Percentiles rank a stretch among this genome's conserved stretches.
Conservation (phyloP, 257 asterid species). For the Ligustrum vulgare region DNA sequence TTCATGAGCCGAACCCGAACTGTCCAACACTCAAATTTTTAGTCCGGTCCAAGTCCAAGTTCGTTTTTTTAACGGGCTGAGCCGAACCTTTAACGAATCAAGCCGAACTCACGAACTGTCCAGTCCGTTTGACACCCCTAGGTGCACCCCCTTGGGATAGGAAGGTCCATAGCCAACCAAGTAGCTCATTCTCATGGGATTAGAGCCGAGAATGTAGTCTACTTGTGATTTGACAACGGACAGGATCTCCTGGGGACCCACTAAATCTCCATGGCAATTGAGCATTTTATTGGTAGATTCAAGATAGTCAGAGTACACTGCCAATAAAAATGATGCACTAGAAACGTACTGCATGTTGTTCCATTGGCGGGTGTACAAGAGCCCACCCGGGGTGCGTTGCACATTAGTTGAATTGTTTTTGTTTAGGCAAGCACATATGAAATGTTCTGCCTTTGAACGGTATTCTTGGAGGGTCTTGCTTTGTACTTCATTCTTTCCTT, state of each 20-base stretch:
- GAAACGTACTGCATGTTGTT: slow-evolving; percentile 82
- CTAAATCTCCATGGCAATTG: slow-evolving; percentile 33
- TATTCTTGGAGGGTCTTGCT: slow-evolving; percentile 40
- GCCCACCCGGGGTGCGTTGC: slow-evolving; percentile 56
- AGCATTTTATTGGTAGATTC: slow-evolving; percentile 34
- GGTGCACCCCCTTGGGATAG: slow-evolving; percentile 66
- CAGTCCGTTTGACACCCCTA: no score
- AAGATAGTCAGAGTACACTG: slow-evolving; percentile 58
- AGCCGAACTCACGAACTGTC: no score
- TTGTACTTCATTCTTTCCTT: slow-evolving; percentile 36
- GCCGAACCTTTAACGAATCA: no score
- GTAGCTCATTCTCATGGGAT: slow-evolving; percentile 65
- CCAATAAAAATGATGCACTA: slow-evolving; percentile 40
- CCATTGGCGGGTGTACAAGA: slow-evolving; percentile 63
- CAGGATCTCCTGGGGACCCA: slow-evolving; percentile 34
- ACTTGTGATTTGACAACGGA: slow-evolving; percentile 52
- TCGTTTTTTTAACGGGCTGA: no score
- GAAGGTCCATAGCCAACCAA: slow-evolving; percentile 62
- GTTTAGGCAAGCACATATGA: slow-evolving; percentile 63
- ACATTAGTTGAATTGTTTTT: slow-evolving; percentile 54
- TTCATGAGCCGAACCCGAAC: no score
- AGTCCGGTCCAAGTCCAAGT: no score
- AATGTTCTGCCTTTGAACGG: slow-evolving; percentile 59
- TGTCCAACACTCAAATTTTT: no score
- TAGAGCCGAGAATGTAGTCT: slow-evolving; percentile 63